Conservation (phyloP, 2,329 filamentous ascomycete genomes). For the Xylaria multiplex region DNA sequence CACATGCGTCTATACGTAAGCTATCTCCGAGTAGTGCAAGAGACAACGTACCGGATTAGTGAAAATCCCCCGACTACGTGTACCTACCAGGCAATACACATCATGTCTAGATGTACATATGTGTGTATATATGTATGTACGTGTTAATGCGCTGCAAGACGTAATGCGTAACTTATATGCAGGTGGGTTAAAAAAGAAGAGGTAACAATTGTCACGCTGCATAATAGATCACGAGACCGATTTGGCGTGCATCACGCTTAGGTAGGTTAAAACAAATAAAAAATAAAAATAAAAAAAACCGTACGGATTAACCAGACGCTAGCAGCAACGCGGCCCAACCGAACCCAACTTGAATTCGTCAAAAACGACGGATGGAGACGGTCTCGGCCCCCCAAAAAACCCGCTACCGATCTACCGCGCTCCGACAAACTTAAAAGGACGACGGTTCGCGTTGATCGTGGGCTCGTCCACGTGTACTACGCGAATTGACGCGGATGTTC, state of each 20-base stretch:
- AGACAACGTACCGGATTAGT: not conserved
- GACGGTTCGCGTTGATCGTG: constrained; percentile 27
- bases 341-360: constrained; percentile 25
- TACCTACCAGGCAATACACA: not conserved
- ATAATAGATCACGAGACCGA: constrained; percentile 35
- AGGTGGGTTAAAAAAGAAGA: constrained; percentile 11
- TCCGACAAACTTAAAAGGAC: constrained; percentile 15
- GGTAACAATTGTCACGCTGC: constrained; percentile 26
- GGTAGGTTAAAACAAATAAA: not conserved
- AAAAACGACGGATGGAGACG: constrained; percentile 13
- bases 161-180: not conserved
- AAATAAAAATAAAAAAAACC: not conserved
- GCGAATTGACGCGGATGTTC: constrained; percentile 25
- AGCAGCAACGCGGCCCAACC: constrained; percentile 35
- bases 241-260: constrained; percentile 30
- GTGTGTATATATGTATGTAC: not conserved
- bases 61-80: not conserved
- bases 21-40: not conserved
- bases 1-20: not conserved
- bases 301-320: constrained; percentile 8
- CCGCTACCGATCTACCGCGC: constrained; percentile 20
- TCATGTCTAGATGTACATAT: not conserved
- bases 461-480: constrained; percentile 28
- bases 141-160: constrained; percentile 12
- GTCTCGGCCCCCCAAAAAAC: constrained; percentile 15